Percentiles rank a stretch among this genome's conserved stretches.
Evolutionary conservation across 805 yeast species (phyloP).

Genomic region (Starmerella etchellsii): DNA sequence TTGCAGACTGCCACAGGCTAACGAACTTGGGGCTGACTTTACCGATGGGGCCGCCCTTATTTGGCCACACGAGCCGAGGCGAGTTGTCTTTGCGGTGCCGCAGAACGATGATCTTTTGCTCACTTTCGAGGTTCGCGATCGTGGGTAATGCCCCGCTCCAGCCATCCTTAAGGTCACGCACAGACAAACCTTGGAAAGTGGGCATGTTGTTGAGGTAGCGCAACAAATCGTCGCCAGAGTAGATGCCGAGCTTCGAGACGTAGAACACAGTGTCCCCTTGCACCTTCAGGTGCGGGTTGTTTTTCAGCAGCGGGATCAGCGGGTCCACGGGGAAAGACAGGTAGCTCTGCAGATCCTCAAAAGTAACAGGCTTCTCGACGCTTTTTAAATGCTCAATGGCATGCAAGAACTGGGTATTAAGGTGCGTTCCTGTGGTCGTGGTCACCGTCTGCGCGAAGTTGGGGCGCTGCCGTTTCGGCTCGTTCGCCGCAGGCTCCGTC

Average conservation of each 20-base stretch:
- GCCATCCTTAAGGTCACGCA: conserved; percentile 73
- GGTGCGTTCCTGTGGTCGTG: conserved; percentile 37
- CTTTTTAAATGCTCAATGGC: conserved; percentile 80
- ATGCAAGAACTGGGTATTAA: conserved; percentile 74
- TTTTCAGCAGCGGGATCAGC: conserved; percentile 56
- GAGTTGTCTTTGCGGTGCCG: conserved; percentile 86
- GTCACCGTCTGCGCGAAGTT: conserved; percentile 15
- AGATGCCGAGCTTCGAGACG: conserved; percentile 77
- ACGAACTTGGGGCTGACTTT: conserved; percentile 71
- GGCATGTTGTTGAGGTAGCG: conserved; percentile 64
- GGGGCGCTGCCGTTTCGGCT: conserved; percentile 19
- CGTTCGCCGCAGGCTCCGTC: conserved; percentile 18
- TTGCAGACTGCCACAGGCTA: conserved; percentile 64
- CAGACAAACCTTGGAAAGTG: conserved; percentile 76
- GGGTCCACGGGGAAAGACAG: conserved; percentile 51
- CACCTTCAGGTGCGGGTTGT: conserved; percentile 63
- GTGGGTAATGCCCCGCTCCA: conserved; percentile 85
- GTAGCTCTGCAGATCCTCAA: conserved; percentile 53
- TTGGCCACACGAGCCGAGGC: conserved; percentile 89
- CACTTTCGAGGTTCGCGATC: conserved; percentile 63
- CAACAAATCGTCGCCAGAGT: conserved; percentile 64
- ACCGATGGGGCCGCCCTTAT: conserved; percentile 60
- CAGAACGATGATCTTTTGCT: conserved; percentile 64
- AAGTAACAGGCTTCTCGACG: conserved; percentile 54
- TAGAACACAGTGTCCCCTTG: conserved; percentile 66